Base-by-base conservation (phyloP, 2,329 filamentous ascomycete genomes). In the Stemphylium vesicarium region DNA sequence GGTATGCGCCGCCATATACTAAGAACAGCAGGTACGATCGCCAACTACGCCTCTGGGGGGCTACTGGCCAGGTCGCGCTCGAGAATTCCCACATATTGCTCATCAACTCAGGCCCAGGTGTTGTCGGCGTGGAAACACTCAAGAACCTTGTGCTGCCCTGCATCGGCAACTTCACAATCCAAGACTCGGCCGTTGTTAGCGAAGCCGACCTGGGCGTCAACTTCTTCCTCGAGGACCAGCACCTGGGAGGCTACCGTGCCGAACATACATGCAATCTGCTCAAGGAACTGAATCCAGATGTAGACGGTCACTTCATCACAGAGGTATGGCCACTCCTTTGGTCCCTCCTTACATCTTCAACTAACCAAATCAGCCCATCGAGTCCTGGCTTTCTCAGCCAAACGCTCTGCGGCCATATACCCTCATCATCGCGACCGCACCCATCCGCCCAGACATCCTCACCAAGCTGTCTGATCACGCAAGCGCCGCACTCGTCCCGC, bases 111-210 rank as follows among this genome's bases (percentile, higher is more conserved):
- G 90, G 92, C 2, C 79, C 89, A n/a, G 94, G 94, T 9, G 90
- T 92, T 2, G 90, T 92, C 31, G 95, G 93, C 12, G 84, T 96
- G 11, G 95, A 99, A 77, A 88, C 93, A 0, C 83, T 99, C 58
- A 99, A 99, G 82, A 99, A 99, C 72, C 85, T 99, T n/a, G 91
- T 99, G 3, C 80, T 99, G 8, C 95, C 95, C 53, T 88, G 93
- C 3, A 90, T 98, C 66, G 96, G 95, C 8, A 85, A 87, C 22
- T 99, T 97, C 74, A 96, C 91, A 0, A 96, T 99, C 58, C 88
- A 90, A 47, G 95, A 99, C 69, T 87, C 89, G 6, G 85, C 87
- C 1, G 75, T 83, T 2, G 93, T 99, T n/a, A 81, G 80, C 1
- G 88, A 96, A 64, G 82, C 87, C 37, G 95, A 99, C 69, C 80